Base-by-base conservation (phyloP, 176 grass and related monocot genomes). In the Hordeum marinum region DNA sequence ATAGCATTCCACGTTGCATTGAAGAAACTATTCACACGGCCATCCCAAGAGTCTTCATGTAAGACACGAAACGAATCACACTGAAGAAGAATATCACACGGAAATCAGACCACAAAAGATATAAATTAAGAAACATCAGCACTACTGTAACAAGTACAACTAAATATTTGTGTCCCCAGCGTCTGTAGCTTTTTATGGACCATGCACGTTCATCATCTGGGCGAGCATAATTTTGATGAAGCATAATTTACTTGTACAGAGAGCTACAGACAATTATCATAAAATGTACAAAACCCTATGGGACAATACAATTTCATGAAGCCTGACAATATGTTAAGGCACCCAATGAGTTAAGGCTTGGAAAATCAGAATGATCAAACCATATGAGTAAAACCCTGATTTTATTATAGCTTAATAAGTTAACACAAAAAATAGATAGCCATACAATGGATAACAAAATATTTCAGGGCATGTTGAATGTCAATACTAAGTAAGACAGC, bases 31-130 rank as follows among this genome's bases (percentile, higher is more conserved):
- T 89, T 91, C 71, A 96, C 34, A 78, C 93, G 96, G 21, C 76
- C 86, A 78, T 84, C 90, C 93, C 93, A 96, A 32, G 86, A 89
- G 55, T 94, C 91, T 83, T 93, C 91, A 67, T 81, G 86, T 69
- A 96, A 89, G 79, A 96, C 96, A 72, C 71, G 80, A 37, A 91
- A 96, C 1, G 86, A 85, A 29, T 95, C 91, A 82, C 96, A 99
- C 96, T 99, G 88, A 70, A 86, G 40, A 31, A 77, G 5, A 68
- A 82, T 11, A 90, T 78, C 54, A 79, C 76, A 82, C 74, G 29
- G 71, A 57, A 1, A 20, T 91, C 42, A 94, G 82, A 32, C 24
- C 6, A 79, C 52, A 90, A 61, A 80, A 41, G 71, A 39, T 21
- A 75, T 31, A 57, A 79, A 42, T 41, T 58, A 18, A 86, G 1